Base-by-base conservation (phyloP, 805 yeast species). In the Candida mattraensis region DNA sequence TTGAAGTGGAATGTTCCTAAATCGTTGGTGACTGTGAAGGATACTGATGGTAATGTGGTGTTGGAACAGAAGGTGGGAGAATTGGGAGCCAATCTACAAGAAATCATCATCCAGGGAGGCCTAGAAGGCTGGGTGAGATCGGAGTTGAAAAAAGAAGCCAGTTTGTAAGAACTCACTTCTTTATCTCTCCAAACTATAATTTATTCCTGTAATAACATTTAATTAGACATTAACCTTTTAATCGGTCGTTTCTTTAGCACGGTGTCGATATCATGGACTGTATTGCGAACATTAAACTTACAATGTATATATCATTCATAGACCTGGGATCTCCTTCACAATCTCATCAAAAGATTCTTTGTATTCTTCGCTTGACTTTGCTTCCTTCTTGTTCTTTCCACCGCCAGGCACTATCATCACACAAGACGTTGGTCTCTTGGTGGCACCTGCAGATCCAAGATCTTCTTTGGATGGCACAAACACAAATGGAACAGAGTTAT, bases 391-490 rank as follows among this genome's bases (percentile, higher is more conserved):
- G 64, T 79, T 78, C 42, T 89, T 88, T 38, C 95, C 95, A 35
- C 95, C 95, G 40, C 96, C 96, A 54, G 99, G 99, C 37, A 89
- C 93, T 53, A 93, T 78, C 87, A 93, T 87, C 19, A 93, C 96
- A 63, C 95, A 89, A 24, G 97, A 87, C 24, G 99, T 93, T 52
- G 99, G 98, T 74, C 99, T 84, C 74, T 93, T 93, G 39, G 99
- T 93, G 44, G 97, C 95, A 60, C 98, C 98, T 17, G 99, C 99
- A 46, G 95, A 85, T 22, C 99, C 99, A 50, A 93, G 76, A 61
- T 93, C 98, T 70, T 93, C 97, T 69, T 93, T 93, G 33, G 97
- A 88, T 55, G 99, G 99, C 45, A 93, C 78, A 66, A 93, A 93
- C 26, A 91, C 76, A 60, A 72, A 94, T 56, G 98, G 97, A 32